Conservation (phyloP, 495 filamentous ascomycete species). For the Penicillium pulvis region DNA sequence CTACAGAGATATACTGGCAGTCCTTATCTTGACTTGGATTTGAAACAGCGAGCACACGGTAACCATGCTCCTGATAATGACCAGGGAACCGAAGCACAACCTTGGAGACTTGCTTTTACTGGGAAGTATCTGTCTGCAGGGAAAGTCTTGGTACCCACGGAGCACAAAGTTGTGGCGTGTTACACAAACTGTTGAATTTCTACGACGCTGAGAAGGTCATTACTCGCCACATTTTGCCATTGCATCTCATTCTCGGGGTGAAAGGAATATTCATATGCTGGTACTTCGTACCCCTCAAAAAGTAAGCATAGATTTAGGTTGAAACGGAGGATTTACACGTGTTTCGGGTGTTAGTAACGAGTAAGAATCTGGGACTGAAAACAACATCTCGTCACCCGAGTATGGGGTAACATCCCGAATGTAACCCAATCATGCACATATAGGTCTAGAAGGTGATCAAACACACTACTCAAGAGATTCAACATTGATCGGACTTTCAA, state of each 20-base stretch:
- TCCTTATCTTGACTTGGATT: background rate
- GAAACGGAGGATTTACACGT: background rate
- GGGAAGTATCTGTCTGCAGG: no score
- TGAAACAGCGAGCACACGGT: background rate
- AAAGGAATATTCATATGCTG: background rate
- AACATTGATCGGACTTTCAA: background rate
- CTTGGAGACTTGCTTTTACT: no score
- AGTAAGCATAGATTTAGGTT: background rate
- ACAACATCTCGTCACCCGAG: slow-evolving; percentile 12
- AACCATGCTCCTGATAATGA: background rate
- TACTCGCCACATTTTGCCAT: background rate
- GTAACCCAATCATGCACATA: slow-evolving; percentile 17
- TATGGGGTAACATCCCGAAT: slow-evolving; percentile 28
- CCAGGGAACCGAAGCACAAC: background rate
- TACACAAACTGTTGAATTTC: background rate
- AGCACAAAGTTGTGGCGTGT: background rate
- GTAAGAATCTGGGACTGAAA: slow-evolving; percentile 2
- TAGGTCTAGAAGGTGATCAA: background rate
- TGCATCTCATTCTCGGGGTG: background rate
- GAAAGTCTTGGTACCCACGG: no score
- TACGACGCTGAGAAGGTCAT: background rate
- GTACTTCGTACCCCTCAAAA: background rate
- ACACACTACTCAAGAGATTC: background rate
- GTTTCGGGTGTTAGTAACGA: background rate
- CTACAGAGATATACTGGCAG: no score